These are phyloP conservation scores for Kwoniella shivajii DNA, from an alignment of 1,284 basidiomycete genomes.

Conservation along the genomic window DNA sequence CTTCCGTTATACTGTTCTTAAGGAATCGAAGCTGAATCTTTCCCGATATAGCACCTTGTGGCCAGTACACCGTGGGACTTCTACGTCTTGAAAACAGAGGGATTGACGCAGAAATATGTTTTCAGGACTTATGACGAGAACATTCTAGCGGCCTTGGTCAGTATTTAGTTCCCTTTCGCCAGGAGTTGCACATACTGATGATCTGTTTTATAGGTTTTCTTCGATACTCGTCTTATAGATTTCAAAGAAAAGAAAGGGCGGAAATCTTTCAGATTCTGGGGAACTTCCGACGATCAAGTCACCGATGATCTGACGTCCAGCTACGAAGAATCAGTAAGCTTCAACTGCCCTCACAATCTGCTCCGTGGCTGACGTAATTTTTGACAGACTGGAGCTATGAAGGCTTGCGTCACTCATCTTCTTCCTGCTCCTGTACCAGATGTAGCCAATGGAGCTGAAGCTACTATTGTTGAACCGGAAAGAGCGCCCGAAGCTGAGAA, in stretches of 20 bases:
- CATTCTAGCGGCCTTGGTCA: constrained; percentile 89
- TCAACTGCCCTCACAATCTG: background rate
- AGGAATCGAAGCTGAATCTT: background rate
- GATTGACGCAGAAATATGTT: constrained; percentile 81
- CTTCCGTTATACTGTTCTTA: too few relatives aligned
- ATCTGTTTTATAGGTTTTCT: constrained; percentile 68
- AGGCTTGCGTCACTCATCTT: constrained; percentile 79
- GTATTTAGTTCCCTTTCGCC: constrained; percentile 21
- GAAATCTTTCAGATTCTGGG: constrained; percentile 34
- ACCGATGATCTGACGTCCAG: constrained; percentile 50
- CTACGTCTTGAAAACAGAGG: constrained; percentile 73
- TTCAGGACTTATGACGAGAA: constrained; percentile 94
- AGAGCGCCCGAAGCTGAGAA: background rate
- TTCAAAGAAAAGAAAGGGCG: constrained; percentile 71
- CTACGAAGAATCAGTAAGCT: constrained; percentile 49
- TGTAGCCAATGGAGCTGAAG: background rate
- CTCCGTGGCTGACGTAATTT: background rate
- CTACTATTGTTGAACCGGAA: background rate
- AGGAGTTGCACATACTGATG: background rate
- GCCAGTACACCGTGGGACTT: constrained; percentile 89
- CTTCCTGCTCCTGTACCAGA: constrained; percentile 51
- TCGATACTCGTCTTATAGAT: constrained; percentile 88
- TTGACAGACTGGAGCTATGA: constrained; percentile 76
- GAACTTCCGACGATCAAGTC: constrained; percentile 47
- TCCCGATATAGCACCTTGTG: constrained; percentile 64